Base-by-base conservation (phyloP, 139 green algal species). In the Mesotaenium endlicherianum region DNA sequence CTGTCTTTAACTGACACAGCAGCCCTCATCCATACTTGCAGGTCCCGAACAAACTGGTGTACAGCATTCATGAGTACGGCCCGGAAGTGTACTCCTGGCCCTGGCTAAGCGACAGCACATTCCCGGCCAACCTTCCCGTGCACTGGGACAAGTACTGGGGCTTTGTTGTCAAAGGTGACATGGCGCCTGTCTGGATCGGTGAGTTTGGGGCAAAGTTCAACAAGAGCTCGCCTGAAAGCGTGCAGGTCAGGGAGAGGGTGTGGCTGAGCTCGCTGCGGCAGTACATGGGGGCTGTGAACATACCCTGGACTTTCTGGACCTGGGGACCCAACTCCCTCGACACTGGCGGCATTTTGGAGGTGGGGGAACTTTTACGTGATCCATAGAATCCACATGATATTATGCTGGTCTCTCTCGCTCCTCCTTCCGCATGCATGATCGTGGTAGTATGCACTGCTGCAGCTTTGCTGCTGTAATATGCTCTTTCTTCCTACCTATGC, bases 21-120 rank as follows among this genome's bases (percentile, higher is more conserved):
- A n/a, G n/a, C n/a, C n/a, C n/a, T n/a, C n/a, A n/a, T n/a, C n/a
- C n/a, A n/a, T n/a, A n/a, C n/a, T n/a, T 72, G 41, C 60, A 82
- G 42, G 50, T 64, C 41, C 75, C 75, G 16, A 74, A 82, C 42
- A 82, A 82, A 30, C n/a, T 82, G 16, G 75, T 50, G 20, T 82
- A 82, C 47, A 45, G 42, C n/a, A 70, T 82, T 3, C 75, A 82
- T 50, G 75, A 82, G 20, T 82, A 82, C 40, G 75, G 75, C 26
- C 75, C 75, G 26, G 17, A 44, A 41, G 75, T 82, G 16, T 41
- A 67, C 50, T 40, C 38, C 3, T 41, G 71, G 53, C 41, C 75
- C 11, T 82, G 75, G 75, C 45, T 82, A 8, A 42, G 40, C n/a
- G 47, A 47, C 2, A 11, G 8, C 59, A 30, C 39, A 41, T 82